These are phyloP conservation scores for Flaveria brownii DNA, from an alignment of 129 eudicot species.

Conservation along the genomic window DNA sequence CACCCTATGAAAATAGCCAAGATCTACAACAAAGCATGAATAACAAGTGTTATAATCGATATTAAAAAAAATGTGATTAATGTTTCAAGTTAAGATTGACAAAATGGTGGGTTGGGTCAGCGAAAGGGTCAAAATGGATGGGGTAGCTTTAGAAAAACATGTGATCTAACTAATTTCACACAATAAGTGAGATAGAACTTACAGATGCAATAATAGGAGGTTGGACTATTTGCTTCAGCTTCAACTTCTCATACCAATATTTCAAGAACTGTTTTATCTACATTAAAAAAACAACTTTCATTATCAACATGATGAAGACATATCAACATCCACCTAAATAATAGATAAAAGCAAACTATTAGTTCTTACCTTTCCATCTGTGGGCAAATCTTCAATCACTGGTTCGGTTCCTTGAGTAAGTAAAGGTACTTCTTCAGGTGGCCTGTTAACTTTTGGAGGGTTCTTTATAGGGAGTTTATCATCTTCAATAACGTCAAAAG, in stretches of 20 bases:
- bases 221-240: slow-evolving; percentile 92
- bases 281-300: not conserved
- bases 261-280: slow-evolving; percentile 63
- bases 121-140: not conserved
- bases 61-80: not conserved
- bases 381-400: slow-evolving; percentile 34
- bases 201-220: slow-evolving; percentile 99
- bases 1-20: slow-evolving; percentile 81
- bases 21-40: slow-evolving; percentile 51
- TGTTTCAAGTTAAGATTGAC: not conserved
- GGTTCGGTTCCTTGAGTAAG: slow-evolving; percentile 52
- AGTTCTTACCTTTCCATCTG: slow-evolving; percentile 54
- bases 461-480: slow-evolving; percentile 57
- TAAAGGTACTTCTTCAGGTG: slow-evolving; percentile 77
- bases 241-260: slow-evolving; percentile 72
- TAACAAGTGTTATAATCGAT: not conserved
- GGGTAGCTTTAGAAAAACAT: not conserved
- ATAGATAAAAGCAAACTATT: not conserved
- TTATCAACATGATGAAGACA: not conserved
- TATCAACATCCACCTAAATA: slow-evolving; percentile 1
- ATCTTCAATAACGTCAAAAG: slow-evolving; percentile 59
- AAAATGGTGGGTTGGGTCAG: not conserved
- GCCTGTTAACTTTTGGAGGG: slow-evolving; percentile 22
- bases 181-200: slow-evolving; percentile 31
- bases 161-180: too few species aligned